Evolutionary conservation across 805 yeast genomes (phyloP), one percentile per base, ranked within the genome.

Genomic region (Saccharomycopsis babjevae): DNA sequence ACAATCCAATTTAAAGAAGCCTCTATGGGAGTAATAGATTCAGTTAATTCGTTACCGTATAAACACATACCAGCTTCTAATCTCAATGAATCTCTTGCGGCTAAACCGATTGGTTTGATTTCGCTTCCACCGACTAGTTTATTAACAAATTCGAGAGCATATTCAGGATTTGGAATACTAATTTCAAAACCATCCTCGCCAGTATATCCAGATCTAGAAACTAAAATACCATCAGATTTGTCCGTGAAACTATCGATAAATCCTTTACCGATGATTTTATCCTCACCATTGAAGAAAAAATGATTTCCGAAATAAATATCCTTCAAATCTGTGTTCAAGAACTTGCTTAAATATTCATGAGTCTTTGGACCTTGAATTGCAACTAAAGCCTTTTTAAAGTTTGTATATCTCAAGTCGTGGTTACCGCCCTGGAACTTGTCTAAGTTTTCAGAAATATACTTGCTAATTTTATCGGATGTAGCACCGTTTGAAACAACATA

Each of bases 151-250:
- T 79, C 82, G 36, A 75, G 71, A 1, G 93, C 85, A 25, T 78
- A 71, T 58, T 77, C 74, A 57, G 72, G 68, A 60, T 81, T 76
- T 32, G 89, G 86, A 63, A 92, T 85, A 8, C 96, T 85, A 62
- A 93, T 81, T 73, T 94, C 99, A 72, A 94, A 93, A 1, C 99
- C 99, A 72, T 94, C 99, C 74, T 94, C 99, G 20, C 99, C 99
- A 6, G 99, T 94, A 77, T 94, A 94, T 1, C 99, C 99, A 28
- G 96, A 89, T 73, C 99, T 85, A 3, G 97, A 88, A n/a, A 91
- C 79, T 70, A 91, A 96, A 58, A 87, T 77, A 57, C 77, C 75
- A 34, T 75, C 72, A 32, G 71, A 69, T 57, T 74, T 73, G 30
- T 73, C 63, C 72, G 70, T 59, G 74, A 76, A 68, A 72, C 76